Percentiles rank a stretch among this genome's conserved stretches.
Evolutionary conservation across 1,139 yeast species (phyloP).

Genomic region (Geotrichum fermentans): DNA sequence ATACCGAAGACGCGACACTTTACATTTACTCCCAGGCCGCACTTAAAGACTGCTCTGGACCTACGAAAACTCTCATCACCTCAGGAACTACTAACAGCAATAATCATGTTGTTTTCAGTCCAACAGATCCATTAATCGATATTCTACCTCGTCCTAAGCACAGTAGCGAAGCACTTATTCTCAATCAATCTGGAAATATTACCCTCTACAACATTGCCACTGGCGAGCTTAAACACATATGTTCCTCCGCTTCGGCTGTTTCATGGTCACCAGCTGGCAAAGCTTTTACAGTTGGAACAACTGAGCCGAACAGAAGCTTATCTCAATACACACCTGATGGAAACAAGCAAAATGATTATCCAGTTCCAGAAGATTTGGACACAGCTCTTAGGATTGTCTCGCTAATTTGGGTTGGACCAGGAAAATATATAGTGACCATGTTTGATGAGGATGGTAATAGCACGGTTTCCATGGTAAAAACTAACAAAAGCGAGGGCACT

Average conservation of each 20-base stretch:
- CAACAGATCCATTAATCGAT: conserved; percentile 14
- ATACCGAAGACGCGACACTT: conserved; percentile 12
- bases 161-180: conserved; percentile 27
- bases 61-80: not conserved
- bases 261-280: conserved; percentile 39
- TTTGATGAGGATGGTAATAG: conserved; percentile 16
- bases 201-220: conserved; percentile 21
- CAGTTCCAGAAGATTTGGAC: conserved; percentile 26
- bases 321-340: conserved; percentile 31
- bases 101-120: conserved; percentile 5
- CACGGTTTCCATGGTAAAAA: conserved; percentile 13
- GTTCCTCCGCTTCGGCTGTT: conserved; percentile 28
- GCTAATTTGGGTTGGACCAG: conserved; percentile 24
- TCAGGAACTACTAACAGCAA: conserved; percentile 6
- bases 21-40: conserved; percentile 7
- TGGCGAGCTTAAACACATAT: conserved; percentile 11
- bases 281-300: conserved; percentile 31
- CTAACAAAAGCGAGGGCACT: conserved; percentile 11
- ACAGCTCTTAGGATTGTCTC: conserved; percentile 20
- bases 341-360: conserved; percentile 25
- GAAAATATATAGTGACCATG: conserved; percentile 10
- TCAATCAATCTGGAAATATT: conserved; percentile 26
- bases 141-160: conserved; percentile 24
- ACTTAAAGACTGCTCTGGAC: not conserved
- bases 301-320: conserved; percentile 26